These are phyloP conservation scores for Cerrena zonata DNA, from an alignment of 1,284 basidiomycete species.

Conservation along the genomic window DNA sequence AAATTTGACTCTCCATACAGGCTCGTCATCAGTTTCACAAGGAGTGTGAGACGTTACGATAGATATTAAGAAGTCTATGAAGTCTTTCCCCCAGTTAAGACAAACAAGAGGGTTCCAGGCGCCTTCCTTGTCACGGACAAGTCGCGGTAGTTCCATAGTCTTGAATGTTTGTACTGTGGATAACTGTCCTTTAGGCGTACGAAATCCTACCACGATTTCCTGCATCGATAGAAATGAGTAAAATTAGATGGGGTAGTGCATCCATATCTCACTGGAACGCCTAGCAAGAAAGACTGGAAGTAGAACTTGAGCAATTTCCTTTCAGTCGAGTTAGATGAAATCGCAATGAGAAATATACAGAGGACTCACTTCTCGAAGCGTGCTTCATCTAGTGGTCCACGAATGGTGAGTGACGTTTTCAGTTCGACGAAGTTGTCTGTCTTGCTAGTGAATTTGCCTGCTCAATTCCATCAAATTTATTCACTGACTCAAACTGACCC, in stretches of 20 bases:
- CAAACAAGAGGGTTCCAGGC: slow-evolving; percentile 77
- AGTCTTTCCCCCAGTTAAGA: slow-evolving; percentile 66
- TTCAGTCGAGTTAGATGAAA: not conserved
- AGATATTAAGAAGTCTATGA: slow-evolving; percentile 54
- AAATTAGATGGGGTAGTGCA: no score
- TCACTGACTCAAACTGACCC: no score
- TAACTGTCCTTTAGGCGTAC: slow-evolving; percentile 70
- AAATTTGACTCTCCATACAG: slow-evolving; percentile 68
- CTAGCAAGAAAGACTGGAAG: slow-evolving; percentile 90
- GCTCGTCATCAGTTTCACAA: not conserved
- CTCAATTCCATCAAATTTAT: no score
- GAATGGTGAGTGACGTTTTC: slow-evolving; percentile 84
- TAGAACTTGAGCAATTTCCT: slow-evolving; percentile 91
- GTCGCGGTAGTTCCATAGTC: slow-evolving; percentile 65
- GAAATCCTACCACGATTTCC: slow-evolving; percentile 89
- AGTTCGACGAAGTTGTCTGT: slow-evolving; percentile 79
- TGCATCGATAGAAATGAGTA: slow-evolving; percentile 31
- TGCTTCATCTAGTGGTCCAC: slow-evolving; percentile 60
- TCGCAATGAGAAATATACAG: no score
- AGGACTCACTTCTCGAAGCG: slow-evolving; percentile 75
- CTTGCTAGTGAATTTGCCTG: slow-evolving; percentile 53
- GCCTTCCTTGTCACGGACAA: slow-evolving; percentile 67
- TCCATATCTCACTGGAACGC: slow-evolving; percentile 85
- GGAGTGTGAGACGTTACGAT: slow-evolving; percentile 24
- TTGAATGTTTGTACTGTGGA: slow-evolving; percentile 61